Percentiles rank a stretch among this genome's conserved stretches.
These are phyloP conservation scores for Phytophthora idaei DNA, from an alignment of 352 stramenopile species.

Conservation along the genomic window DNA sequence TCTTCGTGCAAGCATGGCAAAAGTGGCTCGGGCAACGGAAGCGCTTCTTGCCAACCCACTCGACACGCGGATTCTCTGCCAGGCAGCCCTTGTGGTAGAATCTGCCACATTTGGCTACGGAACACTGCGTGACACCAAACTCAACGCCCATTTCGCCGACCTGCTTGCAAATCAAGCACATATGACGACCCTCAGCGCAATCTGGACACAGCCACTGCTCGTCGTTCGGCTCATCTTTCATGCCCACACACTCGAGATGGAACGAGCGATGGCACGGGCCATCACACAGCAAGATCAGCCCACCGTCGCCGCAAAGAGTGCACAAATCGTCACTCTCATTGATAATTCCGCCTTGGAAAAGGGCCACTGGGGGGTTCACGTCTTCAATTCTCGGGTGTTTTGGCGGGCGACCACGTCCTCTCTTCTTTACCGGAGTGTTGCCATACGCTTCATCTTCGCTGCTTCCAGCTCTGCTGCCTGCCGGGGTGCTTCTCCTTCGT, in stretches of 20 bases:
- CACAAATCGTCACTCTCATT: conserved; percentile 92
- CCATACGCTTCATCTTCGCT: conserved; percentile 52
- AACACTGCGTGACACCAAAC: conserved; percentile 91
- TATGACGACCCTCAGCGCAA: conserved; percentile 87
- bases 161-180: conserved; percentile 93
- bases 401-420: conserved; percentile 28
- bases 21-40: conserved; percentile 93
- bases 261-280: conserved; percentile 93
- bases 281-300: conserved; percentile 91
- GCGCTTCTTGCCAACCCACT: conserved; percentile 88
- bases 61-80: conserved; percentile 69
- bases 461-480: conserved; percentile 27
- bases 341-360: conserved; percentile 64
- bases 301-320: conserved; percentile 91
- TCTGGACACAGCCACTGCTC: conserved; percentile 92
- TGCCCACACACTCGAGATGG: conserved; percentile 91
- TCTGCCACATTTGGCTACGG: conserved; percentile 90
- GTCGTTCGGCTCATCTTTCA: conserved; percentile 82
- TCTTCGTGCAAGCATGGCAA: conserved; percentile 74
- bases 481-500: conserved; percentile 46
- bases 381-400: conserved; percentile 38
- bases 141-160: conserved; percentile 90
- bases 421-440: conserved; percentile 40
- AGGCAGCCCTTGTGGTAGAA: conserved; percentile 93
- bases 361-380: conserved; percentile 12